These are phyloP conservation scores for Chalciporus pseudorubinellus DNA, from an alignment of 768 basidiomycete genomes.

Conservation along the genomic window DNA sequence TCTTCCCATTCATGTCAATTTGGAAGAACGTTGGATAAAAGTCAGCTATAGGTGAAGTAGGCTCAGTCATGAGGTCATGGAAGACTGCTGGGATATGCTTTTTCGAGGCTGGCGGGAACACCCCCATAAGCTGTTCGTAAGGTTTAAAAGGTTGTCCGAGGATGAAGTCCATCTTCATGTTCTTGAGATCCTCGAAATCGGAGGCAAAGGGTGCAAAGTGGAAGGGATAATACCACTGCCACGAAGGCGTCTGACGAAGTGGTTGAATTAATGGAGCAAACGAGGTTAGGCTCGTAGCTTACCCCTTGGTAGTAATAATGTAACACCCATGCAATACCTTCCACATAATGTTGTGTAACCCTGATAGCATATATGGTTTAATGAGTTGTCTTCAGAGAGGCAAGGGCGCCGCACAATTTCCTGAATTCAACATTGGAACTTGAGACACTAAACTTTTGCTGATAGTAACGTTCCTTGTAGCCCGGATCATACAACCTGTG, in stretches of 20 bases:
- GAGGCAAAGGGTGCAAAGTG: constrained; percentile 98
- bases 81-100: constrained; percentile 85
- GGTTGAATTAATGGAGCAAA: constrained; percentile 18
- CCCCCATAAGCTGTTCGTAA: constrained; percentile 97
- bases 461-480: constrained; percentile 93
- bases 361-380: constrained; percentile 42
- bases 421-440: constrained; percentile 68
- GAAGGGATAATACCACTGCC: constrained; percentile 99
- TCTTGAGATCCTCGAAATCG: constrained; percentile 79
- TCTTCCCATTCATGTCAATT: constrained; percentile 99
- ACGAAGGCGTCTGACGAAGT: constrained; percentile 71
- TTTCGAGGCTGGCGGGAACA: constrained; percentile 88
- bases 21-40: constrained; percentile 93
- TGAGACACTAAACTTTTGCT: constrained; percentile 84
- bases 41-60: constrained; percentile 89
- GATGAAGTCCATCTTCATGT: constrained; percentile 78
- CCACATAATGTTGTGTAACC: constrained; percentile 79
- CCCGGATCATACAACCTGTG: constrained; percentile 92
- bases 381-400: constrained; percentile 1
- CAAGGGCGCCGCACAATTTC: constrained; percentile 54
- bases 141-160: constrained; percentile 90
- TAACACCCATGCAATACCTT: constrained; percentile 94
- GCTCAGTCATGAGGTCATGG: constrained; percentile 83
- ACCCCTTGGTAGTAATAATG: constrained; percentile 99
- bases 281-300: constrained; percentile 24